A percentile compares a stretch with the other conserved stretches of the same genome.
Conservation (phyloP, 1,284 basidiomycete genomes). For the Papiliotrema nemorosa region DNA sequence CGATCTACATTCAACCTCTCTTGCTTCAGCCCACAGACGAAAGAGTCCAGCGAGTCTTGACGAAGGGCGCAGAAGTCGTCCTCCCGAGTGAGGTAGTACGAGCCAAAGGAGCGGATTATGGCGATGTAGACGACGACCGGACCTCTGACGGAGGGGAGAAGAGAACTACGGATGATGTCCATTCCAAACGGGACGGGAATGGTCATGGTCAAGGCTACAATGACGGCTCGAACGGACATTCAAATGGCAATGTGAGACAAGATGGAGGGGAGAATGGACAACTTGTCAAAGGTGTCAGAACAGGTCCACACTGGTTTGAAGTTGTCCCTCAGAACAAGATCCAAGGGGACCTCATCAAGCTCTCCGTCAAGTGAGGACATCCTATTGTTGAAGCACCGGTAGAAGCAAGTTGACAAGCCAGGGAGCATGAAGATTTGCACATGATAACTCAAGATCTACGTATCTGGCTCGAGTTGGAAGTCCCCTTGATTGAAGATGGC, state of each 20-base stretch:
- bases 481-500: constrained; percentile 38
- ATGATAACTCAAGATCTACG: constrained; percentile 21
- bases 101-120: not conserved
- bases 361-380: constrained; percentile 19
- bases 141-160: not conserved
- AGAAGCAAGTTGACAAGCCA: constrained; percentile 1
- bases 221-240: not conserved
- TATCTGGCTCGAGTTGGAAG: constrained; percentile 34
- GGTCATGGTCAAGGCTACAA: not conserved
- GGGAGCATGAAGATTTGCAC: constrained; percentile 29
- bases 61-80: constrained; percentile 1
- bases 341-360: constrained; percentile 13
- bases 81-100: constrained; percentile 4
- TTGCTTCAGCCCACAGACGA: constrained; percentile 18
- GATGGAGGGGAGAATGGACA: not conserved
- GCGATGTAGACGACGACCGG: not conserved
- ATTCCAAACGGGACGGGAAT: not conserved
- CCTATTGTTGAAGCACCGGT: not conserved
- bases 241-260: not conserved
- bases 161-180: not conserved
- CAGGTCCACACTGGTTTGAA: constrained; percentile 34
- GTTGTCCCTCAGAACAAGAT: constrained; percentile 22
- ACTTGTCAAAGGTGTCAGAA: constrained; percentile 8
- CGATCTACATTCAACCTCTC: constrained; percentile 10
- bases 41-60: not conserved